These are phyloP conservation scores for Cyamopsis tetragonoloba DNA, from an alignment of 306 rosid genomes.

Conservation along the genomic window DNA sequence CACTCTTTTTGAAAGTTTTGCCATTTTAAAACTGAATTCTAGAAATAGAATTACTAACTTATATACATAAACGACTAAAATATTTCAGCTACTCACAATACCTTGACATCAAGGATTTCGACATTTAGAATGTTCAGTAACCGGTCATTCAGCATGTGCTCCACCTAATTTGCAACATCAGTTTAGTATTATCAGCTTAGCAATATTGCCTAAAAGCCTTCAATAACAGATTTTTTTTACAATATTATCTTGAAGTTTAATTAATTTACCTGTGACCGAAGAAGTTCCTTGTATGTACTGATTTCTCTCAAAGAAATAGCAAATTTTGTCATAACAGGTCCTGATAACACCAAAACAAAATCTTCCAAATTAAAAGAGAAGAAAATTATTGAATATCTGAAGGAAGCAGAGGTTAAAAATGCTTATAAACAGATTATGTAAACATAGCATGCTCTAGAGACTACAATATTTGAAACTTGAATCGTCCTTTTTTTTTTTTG, in stretches of 20 bases:
- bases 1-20: neutral
- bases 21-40: neutral
- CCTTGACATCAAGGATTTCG: constrained; percentile 77
- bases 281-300: constrained; percentile 86
- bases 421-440: neutral
- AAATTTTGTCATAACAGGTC: constrained; percentile 93
- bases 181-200: constrained; percentile 25
- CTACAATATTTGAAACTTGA: no score
- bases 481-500: no score
- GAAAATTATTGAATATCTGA: neutral
- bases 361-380: neutral
- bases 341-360: constrained; percentile 37
- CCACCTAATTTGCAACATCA: constrained; percentile 45
- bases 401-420: neutral
- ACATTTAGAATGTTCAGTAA: constrained; percentile 53
- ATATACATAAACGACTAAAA: neutral
- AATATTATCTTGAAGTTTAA: neutral
- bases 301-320: constrained; percentile 81
- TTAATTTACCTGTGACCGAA: constrained; percentile 93
- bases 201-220: neutral
- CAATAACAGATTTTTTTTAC: neutral
- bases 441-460: constrained; percentile 9
- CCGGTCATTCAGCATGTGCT: constrained; percentile 70
- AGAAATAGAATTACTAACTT: neutral
- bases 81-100: constrained; percentile 7